These are phyloP conservation scores for Mycena latifolia DNA, from an alignment of 768 basidiomycete genomes.

Conservation along the genomic window DNA sequence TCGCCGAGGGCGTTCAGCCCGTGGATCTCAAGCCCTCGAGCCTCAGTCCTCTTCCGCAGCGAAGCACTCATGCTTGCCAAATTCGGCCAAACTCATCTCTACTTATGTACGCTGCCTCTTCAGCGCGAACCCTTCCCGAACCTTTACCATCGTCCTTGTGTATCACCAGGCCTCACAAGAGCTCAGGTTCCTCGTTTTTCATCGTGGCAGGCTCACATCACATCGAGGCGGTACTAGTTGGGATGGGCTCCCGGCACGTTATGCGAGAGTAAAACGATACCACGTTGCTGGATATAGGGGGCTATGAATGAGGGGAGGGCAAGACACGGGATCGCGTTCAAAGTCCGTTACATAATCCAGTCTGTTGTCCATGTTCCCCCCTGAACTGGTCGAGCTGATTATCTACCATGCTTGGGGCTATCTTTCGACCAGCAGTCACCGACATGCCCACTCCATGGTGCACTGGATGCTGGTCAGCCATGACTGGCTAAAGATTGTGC, in stretches of 20 bases:
- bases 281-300: no score
- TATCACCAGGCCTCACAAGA: slow-evolving; percentile 5
- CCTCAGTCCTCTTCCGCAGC: no score
- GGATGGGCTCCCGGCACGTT: no score
- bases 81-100: no score
- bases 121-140: slow-evolving; percentile 23
- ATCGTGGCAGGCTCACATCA: slow-evolving; percentile 33
- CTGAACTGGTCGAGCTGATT: slow-evolving; percentile 6
- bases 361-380: neutral
- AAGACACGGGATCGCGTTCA: slow-evolving; percentile 2
- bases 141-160: slow-evolving; percentile 30
- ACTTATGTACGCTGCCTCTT: slow-evolving; percentile 31
- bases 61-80: no score
- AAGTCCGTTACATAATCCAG: neutral
- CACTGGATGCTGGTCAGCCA: slow-evolving; percentile 4
- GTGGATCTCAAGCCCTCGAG: no score
- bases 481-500: slow-evolving; percentile 1
- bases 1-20: no score
- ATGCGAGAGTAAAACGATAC: no score
- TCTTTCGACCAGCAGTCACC: slow-evolving; percentile 7
- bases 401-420: neutral
- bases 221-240: no score
- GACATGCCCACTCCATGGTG: slow-evolving; percentile 4
- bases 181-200: slow-evolving; percentile 33
- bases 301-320: no score